These are phyloP conservation scores for Evansstolkia leycettana DNA, from an alignment of 495 filamentous ascomycete species.

Conservation along the genomic window DNA sequence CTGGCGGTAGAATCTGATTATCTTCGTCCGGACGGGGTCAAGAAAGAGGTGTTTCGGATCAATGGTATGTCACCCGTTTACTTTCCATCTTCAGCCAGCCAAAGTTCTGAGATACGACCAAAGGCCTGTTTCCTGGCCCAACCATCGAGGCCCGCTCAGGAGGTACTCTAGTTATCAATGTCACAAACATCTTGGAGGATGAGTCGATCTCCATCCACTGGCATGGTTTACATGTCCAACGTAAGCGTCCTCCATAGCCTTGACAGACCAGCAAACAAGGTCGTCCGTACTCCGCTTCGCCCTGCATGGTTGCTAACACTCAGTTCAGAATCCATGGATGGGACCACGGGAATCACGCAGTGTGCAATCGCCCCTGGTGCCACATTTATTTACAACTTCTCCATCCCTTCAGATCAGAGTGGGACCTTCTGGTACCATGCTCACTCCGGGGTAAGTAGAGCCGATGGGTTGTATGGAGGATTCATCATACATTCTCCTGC, in stretches of 20 bases:
- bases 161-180: constrained; percentile 57
- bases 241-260: constrained; percentile 17
- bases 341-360: constrained; percentile 52
- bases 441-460: constrained; percentile 52
- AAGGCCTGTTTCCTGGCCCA: constrained; percentile 25
- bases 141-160: constrained; percentile 35
- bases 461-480: constrained; percentile 62
- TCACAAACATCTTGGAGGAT: constrained; percentile 56
- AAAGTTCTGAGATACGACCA: neutral
- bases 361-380: constrained; percentile 51
- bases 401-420: constrained; percentile 55
- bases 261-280: neutral
- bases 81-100: no score
- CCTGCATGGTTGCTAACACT: no score
- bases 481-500: constrained; percentile 56
- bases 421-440: constrained; percentile 84
- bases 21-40: constrained; percentile 30
- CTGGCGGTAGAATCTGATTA: constrained; percentile 21
- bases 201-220: constrained; percentile 63
- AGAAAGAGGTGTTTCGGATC: constrained; percentile 25
- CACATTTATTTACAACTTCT: constrained; percentile 64
- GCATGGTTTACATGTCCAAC: constrained; percentile 63
- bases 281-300: no score
- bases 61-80: constrained; percentile 25
- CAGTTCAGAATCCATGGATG: constrained; percentile 57